A percentile compares a stretch with the other conserved stretches of the same genome.
These are phyloP conservation scores for Trametes gibbosa DNA, from an alignment of 768 basidiomycete species.

Conservation along the genomic window DNA sequence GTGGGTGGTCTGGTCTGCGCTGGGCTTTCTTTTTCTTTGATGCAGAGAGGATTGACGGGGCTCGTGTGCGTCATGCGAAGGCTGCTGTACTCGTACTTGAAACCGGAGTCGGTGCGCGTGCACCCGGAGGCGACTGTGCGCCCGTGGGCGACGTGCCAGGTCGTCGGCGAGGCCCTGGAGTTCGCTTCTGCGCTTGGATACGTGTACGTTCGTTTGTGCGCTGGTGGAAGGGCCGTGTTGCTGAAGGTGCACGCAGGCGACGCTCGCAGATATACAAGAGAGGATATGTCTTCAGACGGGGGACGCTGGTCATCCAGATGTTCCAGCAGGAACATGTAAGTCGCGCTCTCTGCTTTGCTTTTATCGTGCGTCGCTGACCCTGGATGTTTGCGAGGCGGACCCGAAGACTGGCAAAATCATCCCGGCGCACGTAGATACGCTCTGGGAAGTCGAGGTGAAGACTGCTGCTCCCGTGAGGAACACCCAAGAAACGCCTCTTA, in stretches of 20 bases:
- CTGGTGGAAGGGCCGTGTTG: not conserved
- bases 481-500: slow-evolving; percentile 74
- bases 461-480: slow-evolving; percentile 77
- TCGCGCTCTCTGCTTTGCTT: not conserved
- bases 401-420: slow-evolving; percentile 71
- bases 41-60: too few relatives aligned
- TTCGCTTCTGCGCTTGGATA: slow-evolving; percentile 83
- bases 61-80: too few relatives aligned
- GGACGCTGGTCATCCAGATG: slow-evolving; percentile 71
- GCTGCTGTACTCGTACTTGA: slow-evolving; percentile 77
- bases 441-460: slow-evolving; percentile 89
- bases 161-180: slow-evolving; percentile 74
- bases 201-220: slow-evolving; percentile 40
- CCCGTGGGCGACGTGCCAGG: slow-evolving; percentile 78
- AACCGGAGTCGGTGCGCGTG: slow-evolving; percentile 79
- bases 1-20: slow-evolving; percentile 46
- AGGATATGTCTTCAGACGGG: slow-evolving; percentile 74
- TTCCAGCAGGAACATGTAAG: slow-evolving; percentile 81
- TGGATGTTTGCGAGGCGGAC: slow-evolving; percentile 50
- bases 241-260: slow-evolving; percentile 37
- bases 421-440: slow-evolving; percentile 73
- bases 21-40: too few relatives aligned
- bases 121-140: slow-evolving; percentile 86
- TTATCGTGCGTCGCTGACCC: not conserved
- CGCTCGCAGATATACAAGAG: slow-evolving; percentile 79